Evolutionary conservation across 331 rosid species (phyloP).

Genomic region (Rosa hybrid): DNA sequence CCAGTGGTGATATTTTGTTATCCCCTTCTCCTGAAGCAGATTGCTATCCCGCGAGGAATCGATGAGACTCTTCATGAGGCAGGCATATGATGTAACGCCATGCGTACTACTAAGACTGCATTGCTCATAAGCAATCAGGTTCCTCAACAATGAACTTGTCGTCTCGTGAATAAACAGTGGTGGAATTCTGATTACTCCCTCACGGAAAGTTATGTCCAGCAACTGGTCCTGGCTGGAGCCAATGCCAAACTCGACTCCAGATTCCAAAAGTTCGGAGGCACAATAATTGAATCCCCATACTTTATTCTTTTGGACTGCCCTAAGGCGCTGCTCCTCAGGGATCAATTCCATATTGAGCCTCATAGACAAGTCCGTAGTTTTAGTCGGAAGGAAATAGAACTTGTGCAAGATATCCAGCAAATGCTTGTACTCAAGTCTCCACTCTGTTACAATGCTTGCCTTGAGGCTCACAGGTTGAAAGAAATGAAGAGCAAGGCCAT

Average conservation of each 20-base stretch:
- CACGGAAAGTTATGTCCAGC: background rate
- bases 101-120: background rate
- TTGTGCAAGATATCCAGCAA: too few species aligned
- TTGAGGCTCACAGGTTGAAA: background rate
- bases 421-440: too few species aligned
- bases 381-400: too few species aligned
- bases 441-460: background rate
- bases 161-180: background rate
- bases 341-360: background rate
- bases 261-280: conserved; percentile 2
- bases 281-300: background rate
- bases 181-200: background rate
- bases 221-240: background rate
- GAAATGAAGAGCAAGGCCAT: conserved; percentile 5
- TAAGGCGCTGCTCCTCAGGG: background rate
- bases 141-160: background rate
- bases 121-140: conserved; percentile 4
- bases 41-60: background rate
- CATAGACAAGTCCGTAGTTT: too few species aligned
- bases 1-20: background rate
- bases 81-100: background rate
- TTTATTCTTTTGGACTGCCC: background rate
- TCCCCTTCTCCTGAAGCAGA: background rate
- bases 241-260: background rate
- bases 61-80: background rate